Base-by-base conservation (phyloP, 2,329 filamentous ascomycete genomes). In the Aphanoascus verrucosus region DNA sequence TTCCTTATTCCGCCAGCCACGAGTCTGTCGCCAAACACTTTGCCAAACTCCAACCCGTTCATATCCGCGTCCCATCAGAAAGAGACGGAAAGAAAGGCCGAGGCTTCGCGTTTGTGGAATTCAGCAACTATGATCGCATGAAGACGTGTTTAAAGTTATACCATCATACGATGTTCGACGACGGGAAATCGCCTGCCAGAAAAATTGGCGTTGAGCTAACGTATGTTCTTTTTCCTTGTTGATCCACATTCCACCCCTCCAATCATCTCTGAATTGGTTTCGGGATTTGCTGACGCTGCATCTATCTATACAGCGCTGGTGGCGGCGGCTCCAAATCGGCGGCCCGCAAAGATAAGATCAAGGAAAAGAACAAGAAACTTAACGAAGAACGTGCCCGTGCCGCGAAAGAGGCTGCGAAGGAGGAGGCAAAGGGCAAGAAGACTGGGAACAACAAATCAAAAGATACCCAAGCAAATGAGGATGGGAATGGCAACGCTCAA, bases 201-300 rank as follows among this genome's bases (percentile, higher is more conserved):
- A 86, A 84, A 70, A 94, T 97, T 63, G 96, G 95, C 66, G 86
- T 96, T 23, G 91, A 96, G 72, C 72, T 97, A 60, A 95, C 89
- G 79, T 88, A 70, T 70, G 83, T 78, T 70, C 82, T 78, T 37
- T 37, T 46, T 19, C 48, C 46, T 12, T 19, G 38, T 9, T 38
- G 38, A 32, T 19, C 43, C 28, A 17, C 40, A 52, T 52, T 48
- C 14, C 55, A 37, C 45, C 20, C 7, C 47, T 52, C 56, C 31
- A 15, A 7, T 48, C 4, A 2, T 37, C 31, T 28, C 14, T 37
- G 8, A n/a, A 2, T 43, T 6, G 48, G 37, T 41, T 40, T 28
- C 9, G 12, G 19, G 12, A 45, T 41, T 40, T 48, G 20, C 53
- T 53, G 43, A 57, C 31, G 37, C 6, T 46, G 38, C 23, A 42